Conservation (phyloP, 108 stramenopile genomes). For the Skeletonema tropicum region DNA sequence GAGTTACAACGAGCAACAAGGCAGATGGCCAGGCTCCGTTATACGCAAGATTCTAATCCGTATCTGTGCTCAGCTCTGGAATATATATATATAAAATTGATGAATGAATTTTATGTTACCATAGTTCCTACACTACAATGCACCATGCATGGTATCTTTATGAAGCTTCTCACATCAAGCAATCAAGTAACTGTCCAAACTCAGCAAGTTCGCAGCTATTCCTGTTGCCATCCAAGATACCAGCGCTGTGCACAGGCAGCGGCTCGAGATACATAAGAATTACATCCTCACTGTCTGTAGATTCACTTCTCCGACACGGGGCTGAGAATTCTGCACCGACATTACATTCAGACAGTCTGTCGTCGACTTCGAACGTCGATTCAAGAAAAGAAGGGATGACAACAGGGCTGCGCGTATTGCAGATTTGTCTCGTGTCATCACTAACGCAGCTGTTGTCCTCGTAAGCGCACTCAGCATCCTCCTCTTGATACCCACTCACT, state of each 20-base stretch:
- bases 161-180: neutral
- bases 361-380: neutral
- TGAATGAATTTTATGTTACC: neutral
- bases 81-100: neutral
- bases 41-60: too few species aligned
- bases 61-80: too few species aligned
- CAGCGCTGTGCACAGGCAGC: neutral
- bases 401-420: neutral
- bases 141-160: too few species aligned
- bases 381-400: neutral
- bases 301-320: neutral
- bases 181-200: neutral
- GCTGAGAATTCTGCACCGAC: too few species aligned
- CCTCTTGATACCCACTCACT: neutral
- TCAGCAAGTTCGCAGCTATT: neutral
- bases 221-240: neutral
- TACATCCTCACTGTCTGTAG: neutral
- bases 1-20: too few species aligned
- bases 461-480: neutral
- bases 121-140: too few species aligned
- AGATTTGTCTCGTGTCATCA: neutral
- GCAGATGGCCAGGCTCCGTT: too few species aligned
- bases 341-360: neutral
- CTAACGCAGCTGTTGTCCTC: neutral
- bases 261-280: neutral